A percentile compares a stretch with the other conserved stretches of the same genome.
These are phyloP conservation scores for Boletus subcaerulescens DNA, from an alignment of 768 basidiomycete genomes.

Conservation along the genomic window DNA sequence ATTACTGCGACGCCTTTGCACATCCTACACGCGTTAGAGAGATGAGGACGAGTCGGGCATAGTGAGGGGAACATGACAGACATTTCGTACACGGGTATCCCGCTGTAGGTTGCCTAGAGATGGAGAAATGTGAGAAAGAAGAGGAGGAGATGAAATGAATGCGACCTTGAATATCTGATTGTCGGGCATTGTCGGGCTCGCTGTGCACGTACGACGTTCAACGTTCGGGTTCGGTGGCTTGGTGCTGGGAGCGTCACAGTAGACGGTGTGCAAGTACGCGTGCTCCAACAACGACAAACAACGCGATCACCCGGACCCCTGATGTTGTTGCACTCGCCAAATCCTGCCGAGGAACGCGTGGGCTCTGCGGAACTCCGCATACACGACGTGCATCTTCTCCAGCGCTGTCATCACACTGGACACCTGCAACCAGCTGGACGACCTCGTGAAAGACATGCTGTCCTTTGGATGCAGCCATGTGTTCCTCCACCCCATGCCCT, in stretches of 20 bases:
- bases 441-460: conserved; percentile 24
- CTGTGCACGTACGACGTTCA: conserved; percentile 4
- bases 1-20: conserved; percentile 96
- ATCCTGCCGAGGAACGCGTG: too few relatives aligned
- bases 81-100: conserved; percentile 92
- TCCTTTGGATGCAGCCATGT: conserved; percentile 6
- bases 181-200: conserved; percentile 62
- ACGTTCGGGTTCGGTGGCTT: not conserved
- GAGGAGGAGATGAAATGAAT: not conserved
- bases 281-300: conserved; percentile 41
- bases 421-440: not conserved
- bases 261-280: conserved; percentile 27
- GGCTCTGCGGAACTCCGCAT: conserved; percentile 2
- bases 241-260: conserved; percentile 14
- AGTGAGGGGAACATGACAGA: conserved; percentile 44
- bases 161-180: conserved; percentile 86
- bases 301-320: conserved; percentile 28
- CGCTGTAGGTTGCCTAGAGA: conserved; percentile 83
- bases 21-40: conserved; percentile 64
- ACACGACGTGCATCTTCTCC: not conserved
- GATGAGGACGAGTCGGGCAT: conserved; percentile 32
- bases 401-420: not conserved
- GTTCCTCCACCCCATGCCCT: conserved; percentile 18
- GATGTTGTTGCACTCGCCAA: not conserved
- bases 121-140: conserved; percentile 6